Percentiles rank a stretch among this genome's conserved stretches.
These are phyloP conservation scores for Septoria linicola DNA, from an alignment of 2,329 filamentous ascomycete genomes.

Conservation along the genomic window DNA sequence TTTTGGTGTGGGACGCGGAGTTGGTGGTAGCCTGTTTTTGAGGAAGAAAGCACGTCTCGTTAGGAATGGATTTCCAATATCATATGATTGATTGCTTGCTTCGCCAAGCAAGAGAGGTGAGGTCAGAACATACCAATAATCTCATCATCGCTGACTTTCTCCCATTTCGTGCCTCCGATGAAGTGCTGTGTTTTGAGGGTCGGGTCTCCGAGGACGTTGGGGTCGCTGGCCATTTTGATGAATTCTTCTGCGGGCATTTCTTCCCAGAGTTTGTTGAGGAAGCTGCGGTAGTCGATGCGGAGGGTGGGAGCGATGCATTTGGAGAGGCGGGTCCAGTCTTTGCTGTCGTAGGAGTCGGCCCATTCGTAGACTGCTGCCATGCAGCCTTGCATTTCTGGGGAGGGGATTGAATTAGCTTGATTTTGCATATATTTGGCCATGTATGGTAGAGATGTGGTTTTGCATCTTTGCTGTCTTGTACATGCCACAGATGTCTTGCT, in stretches of 20 bases:
- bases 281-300: constrained; percentile 67
- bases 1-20: constrained; percentile 59
- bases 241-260: constrained; percentile 57
- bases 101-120: too few species aligned
- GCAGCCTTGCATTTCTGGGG: constrained; percentile 41
- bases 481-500: background rate
- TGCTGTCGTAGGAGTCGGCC: constrained; percentile 66
- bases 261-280: constrained; percentile 57
- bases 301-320: constrained; percentile 62
- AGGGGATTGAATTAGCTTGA: background rate
- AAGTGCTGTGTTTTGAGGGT: constrained; percentile 59
- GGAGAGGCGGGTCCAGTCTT: constrained; percentile 62
- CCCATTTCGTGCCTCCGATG: constrained; percentile 55
- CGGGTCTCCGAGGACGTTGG: constrained; percentile 54
- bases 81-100: too few species aligned
- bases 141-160: constrained; percentile 49
- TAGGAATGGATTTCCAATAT: too few species aligned
- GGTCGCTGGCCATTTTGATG: constrained; percentile 53
- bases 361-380: constrained; percentile 56
- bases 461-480: constrained; percentile 1
- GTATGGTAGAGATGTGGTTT: too few species aligned
- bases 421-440: too few species aligned
- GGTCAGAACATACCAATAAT: constrained; percentile 44
- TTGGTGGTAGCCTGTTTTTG: constrained; percentile 53
- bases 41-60: too few species aligned